A percentile compares a stretch with the other conserved stretches of the same genome.
Evolutionary conservation across 106 monocot species (phyloP).

Genomic region (Xerophyta viscosa): DNA sequence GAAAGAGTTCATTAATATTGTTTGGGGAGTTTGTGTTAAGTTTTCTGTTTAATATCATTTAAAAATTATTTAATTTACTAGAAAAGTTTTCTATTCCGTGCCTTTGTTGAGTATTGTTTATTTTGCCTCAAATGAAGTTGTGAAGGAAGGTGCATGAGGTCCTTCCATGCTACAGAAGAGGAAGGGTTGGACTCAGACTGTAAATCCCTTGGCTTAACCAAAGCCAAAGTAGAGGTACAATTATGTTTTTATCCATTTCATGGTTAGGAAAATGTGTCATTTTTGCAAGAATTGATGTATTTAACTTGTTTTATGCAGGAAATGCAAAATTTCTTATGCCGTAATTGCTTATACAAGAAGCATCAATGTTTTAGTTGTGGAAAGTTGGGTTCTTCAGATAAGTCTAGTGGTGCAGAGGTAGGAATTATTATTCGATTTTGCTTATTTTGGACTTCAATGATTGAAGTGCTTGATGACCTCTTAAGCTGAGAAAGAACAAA

Average conservation of each 20-base stretch:
- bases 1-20: too few relatives aligned
- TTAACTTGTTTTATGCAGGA: conserved; percentile 25
- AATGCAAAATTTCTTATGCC: conserved; percentile 60
- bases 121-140: conserved; percentile 37
- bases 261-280: background rate
- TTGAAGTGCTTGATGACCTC: too few relatives aligned
- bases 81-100: too few relatives aligned
- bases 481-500: too few relatives aligned
- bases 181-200: conserved; percentile 49
- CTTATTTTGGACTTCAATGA: background rate
- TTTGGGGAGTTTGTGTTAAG: too few relatives aligned
- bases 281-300: background rate
- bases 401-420: conserved; percentile 48
- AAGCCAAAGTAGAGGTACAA: conserved; percentile 46
- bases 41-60: too few relatives aligned
- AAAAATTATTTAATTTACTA: too few relatives aligned
- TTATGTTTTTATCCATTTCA: background rate
- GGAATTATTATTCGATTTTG: background rate
- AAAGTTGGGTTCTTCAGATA: conserved; percentile 62
- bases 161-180: conserved; percentile 62
- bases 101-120: too few relatives aligned
- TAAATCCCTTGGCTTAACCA: conserved; percentile 54
- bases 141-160: conserved; percentile 75
- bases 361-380: conserved; percentile 92
- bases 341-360: conserved; percentile 50